A percentile compares a stretch with the other conserved stretches of the same genome.
Conservation (phyloP, 768 basidiomycete genomes). For the Suillus placidus region DNA sequence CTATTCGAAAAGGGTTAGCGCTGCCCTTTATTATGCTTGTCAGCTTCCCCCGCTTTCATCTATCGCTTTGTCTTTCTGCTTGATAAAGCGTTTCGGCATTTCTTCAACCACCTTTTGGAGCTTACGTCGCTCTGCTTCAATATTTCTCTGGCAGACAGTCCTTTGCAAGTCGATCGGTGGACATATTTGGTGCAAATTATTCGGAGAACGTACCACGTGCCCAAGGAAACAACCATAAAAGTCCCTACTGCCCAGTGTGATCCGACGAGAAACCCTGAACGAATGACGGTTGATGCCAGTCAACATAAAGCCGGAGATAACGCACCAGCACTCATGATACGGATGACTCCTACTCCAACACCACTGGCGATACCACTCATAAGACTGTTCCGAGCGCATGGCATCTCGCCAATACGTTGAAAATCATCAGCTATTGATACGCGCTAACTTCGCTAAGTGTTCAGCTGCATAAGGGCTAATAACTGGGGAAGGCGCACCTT, state of each 20-base stretch:
- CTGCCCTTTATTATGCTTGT: constrained; percentile 4
- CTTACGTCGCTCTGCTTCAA: constrained; percentile 55
- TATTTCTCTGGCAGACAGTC: constrained; percentile 64
- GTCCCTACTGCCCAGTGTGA: constrained; percentile 82
- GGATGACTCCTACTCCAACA: constrained; percentile 72
- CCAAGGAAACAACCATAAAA: constrained; percentile 66
- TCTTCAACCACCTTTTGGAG: constrained; percentile 61
- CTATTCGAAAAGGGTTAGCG: neutral
- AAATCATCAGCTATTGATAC: constrained; percentile 54
- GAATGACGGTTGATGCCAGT: constrained; percentile 11
- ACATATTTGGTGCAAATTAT: neutral
- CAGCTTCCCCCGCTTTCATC: constrained; percentile 12
- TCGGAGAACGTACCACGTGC: constrained; percentile 60
- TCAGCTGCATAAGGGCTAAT: constrained; percentile 12
- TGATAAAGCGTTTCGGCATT: constrained; percentile 58
- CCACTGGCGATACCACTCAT: constrained; percentile 82
- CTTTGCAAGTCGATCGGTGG: constrained; percentile 36
- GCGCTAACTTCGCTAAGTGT: constrained; percentile 44
- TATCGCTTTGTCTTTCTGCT: constrained; percentile 36
- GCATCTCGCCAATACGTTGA: constrained; percentile 65
- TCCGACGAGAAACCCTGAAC: constrained; percentile 61
- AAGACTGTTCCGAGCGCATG: constrained; percentile 76
- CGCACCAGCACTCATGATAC: constrained; percentile 67
- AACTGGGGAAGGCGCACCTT: constrained; percentile 26
- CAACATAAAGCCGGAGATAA: constrained; percentile 14